phyloP scores from a whole-genome alignment of 805 yeast species.

The Naumovozyma baii region DNA sequence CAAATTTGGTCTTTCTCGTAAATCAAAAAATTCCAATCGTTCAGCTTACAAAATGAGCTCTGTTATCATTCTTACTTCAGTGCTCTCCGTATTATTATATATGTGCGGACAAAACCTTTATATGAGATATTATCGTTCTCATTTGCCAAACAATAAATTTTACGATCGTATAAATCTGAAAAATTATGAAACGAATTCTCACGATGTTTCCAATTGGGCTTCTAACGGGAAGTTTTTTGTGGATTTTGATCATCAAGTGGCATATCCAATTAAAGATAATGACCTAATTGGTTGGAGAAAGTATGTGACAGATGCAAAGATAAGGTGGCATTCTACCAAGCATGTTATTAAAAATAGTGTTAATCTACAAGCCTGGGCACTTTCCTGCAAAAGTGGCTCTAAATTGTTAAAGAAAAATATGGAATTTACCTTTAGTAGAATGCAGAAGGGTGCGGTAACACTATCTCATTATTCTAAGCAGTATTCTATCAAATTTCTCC shows the following conservation, averaged over 20 bases:
- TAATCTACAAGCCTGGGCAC: neutral
- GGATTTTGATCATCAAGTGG: constrained; percentile 19
- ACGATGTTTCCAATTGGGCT: constrained; percentile 5
- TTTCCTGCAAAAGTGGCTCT: neutral
- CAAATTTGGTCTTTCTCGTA: too few species aligned
- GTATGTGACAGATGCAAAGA: constrained; percentile 7
- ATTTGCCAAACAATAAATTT: neutral
- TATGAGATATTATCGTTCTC: neutral
- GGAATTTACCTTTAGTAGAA: too few species aligned
- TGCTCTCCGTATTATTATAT: neutral
- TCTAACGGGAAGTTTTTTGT: constrained; percentile 18
- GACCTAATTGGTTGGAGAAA: constrained; percentile 7
- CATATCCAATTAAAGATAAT: constrained; percentile 11
- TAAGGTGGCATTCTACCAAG: constrained; percentile 10
- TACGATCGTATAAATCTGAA: constrained; percentile 1
- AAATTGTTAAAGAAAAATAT: too few species aligned
- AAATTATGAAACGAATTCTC: constrained; percentile 6
- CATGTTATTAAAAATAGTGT: neutral
- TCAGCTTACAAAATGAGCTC: too few species aligned
- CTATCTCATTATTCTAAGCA: too few species aligned
- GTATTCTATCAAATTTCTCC: too few species aligned
- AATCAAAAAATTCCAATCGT: too few species aligned
- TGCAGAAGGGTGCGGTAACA: too few species aligned
- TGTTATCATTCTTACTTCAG: neutral
- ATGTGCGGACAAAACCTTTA: neutral